Evolutionary conservation across 768 basidiomycete species (phyloP).

Genomic region (Boletellus ananiceps): DNA sequence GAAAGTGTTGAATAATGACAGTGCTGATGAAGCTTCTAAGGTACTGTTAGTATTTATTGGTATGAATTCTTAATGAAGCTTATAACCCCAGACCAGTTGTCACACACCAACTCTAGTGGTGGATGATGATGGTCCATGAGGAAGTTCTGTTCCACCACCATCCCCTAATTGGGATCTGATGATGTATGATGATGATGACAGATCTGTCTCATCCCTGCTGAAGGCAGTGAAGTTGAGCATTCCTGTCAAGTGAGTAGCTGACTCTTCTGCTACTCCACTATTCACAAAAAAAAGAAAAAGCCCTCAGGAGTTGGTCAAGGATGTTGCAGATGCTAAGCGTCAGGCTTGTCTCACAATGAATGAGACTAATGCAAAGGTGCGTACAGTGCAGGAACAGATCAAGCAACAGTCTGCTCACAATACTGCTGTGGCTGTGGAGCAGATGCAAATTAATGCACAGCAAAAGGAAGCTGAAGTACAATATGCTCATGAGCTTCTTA

Average conservation of each 20-base stretch:
- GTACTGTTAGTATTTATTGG: not conserved
- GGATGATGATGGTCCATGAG: not conserved
- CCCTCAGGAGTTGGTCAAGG: not conserved
- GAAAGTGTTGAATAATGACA: not conserved
- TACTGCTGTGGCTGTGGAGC: not conserved
- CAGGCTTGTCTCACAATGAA: not conserved
- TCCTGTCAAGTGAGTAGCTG: not conserved
- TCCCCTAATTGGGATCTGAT: too few relatives aligned
- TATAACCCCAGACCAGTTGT: too few relatives aligned
- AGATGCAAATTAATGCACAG: conserved; percentile 1
- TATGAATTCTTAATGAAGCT: not conserved
- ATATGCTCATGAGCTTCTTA: not conserved
- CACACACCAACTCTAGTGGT: not conserved
- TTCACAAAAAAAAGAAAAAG: not conserved
- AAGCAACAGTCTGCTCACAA: not conserved
- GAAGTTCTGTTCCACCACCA: not conserved
- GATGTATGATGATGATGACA: not conserved
- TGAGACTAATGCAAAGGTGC: not conserved
- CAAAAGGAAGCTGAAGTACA: conserved; percentile 1
- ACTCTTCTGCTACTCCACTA: not conserved
- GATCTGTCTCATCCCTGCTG: not conserved
- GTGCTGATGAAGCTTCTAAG: not conserved
- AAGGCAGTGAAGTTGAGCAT: not conserved
- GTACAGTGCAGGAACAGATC: not conserved
- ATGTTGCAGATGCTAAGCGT: not conserved